Conservation (phyloP, 2,329 filamentous ascomycete species). For the Penicillium sp. region DNA sequence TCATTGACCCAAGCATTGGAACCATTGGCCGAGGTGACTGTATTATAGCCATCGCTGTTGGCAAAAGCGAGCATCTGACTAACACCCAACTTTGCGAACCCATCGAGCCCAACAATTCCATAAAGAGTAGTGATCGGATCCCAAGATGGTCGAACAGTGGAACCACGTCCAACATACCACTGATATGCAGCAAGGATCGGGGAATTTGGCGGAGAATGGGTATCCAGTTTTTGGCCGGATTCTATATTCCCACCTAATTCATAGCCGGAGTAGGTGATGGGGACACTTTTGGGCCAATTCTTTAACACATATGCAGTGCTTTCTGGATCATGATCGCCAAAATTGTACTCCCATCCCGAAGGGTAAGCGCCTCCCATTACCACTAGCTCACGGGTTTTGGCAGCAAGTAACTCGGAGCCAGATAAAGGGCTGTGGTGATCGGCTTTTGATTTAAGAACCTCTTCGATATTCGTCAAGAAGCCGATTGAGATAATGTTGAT, state of each 20-base stretch:
- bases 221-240: not conserved
- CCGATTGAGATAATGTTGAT: constrained; percentile 8
- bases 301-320: constrained; percentile 2
- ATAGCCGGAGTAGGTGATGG: constrained; percentile 2
- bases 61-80: not conserved
- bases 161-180: constrained; percentile 8
- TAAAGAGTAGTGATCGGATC: constrained; percentile 7
- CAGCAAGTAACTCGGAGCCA: not conserved
- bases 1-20: constrained; percentile 7
- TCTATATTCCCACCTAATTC: not conserved
- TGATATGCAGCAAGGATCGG: constrained; percentile 4
- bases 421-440: constrained; percentile 1
- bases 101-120: constrained; percentile 3
- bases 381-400: not conserved
- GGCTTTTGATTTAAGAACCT: not conserved
- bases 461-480: not conserved
- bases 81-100: not conserved
- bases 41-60: not conserved
- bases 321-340: constrained; percentile 1
- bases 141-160: constrained; percentile 3
- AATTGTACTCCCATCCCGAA: constrained; percentile 6
- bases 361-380: constrained; percentile 8
- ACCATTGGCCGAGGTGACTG: constrained; percentile 1
- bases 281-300: constrained; percentile 1
- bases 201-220: not conserved